A percentile compares a stretch with the other conserved stretches of the same genome.
phyloP scores from a whole-genome alignment of 352 stramenopile species.

The Paralagenidium karlingii region DNA sequence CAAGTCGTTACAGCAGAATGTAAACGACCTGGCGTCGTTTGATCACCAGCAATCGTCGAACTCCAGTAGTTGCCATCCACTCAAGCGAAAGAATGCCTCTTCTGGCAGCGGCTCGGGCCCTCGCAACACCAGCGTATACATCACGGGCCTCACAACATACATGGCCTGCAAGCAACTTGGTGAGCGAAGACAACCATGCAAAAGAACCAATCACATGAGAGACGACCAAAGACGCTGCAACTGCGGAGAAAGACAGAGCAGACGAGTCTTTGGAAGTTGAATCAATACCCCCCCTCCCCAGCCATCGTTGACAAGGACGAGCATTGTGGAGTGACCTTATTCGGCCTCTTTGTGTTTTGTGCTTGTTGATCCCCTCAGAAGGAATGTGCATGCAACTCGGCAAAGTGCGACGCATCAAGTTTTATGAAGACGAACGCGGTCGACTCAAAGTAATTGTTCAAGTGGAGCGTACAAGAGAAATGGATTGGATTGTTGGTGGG shows the following conservation, averaged over 20 bases:
- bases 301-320: neutral
- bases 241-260: neutral
- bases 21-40: conserved; percentile 3
- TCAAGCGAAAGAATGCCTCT: conserved; percentile 7
- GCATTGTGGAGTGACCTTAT: neutral
- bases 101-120: neutral
- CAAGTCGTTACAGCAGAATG: neutral
- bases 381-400: conserved; percentile 50
- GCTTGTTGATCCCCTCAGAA: conserved; percentile 30
- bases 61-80: neutral
- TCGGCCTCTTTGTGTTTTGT: neutral
- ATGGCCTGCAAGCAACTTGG: conserved; percentile 73
- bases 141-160: conserved; percentile 68
- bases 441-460: conserved; percentile 42
- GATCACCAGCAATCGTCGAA: neutral
- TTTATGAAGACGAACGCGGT: conserved; percentile 71
- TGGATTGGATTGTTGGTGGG: neutral
- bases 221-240: too few relatives aligned
- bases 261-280: neutral
- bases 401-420: conserved; percentile 77
- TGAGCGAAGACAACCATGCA: conserved; percentile 5
- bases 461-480: neutral
- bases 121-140: conserved; percentile 32
- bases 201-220: neutral
- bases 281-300: neutral